Evolutionary conservation across 2,329 filamentous ascomycete genomes (phyloP).

Genomic region (Hypoxylon sp.): DNA sequence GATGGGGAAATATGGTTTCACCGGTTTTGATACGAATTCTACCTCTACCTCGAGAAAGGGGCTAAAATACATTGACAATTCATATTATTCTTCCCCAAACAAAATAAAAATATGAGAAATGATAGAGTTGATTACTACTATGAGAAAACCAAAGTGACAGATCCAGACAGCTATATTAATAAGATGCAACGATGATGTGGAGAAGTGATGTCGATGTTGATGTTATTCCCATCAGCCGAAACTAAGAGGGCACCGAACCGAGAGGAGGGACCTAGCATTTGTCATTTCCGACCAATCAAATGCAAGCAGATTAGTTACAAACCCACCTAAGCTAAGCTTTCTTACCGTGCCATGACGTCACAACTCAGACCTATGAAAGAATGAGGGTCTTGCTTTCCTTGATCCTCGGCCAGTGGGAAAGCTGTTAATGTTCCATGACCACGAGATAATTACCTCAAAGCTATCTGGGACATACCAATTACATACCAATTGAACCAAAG

Average conservation of each 20-base stretch:
- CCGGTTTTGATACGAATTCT: too few species aligned
- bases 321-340: constrained; percentile 19
- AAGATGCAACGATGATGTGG: constrained; percentile 22
- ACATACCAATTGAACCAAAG: constrained; percentile 22
- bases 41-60: too few species aligned
- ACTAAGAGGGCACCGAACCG: constrained; percentile 9
- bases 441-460: constrained; percentile 34
- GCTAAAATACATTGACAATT: too few species aligned
- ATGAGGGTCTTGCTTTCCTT: constrained; percentile 15
- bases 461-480: constrained; percentile 14
- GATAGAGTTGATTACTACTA: constrained; percentile 1
- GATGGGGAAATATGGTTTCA: too few species aligned
- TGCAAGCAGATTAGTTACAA: constrained; percentile 7
- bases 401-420: constrained; percentile 25
- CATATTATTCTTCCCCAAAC: too few species aligned
- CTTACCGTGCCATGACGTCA: constrained; percentile 32
- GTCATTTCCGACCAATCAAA: constrained; percentile 18
- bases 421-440: constrained; percentile 25
- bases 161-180: constrained; percentile 14
- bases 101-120: too few species aligned
- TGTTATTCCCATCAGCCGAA: constrained; percentile 28
- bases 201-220: constrained; percentile 30
- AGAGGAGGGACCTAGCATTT: constrained; percentile 4
- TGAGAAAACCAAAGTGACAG: constrained; percentile 1
- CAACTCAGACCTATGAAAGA: constrained; percentile 18